Conservation (phyloP, 768 basidiomycete species). For the Lyophyllum atratum region DNA sequence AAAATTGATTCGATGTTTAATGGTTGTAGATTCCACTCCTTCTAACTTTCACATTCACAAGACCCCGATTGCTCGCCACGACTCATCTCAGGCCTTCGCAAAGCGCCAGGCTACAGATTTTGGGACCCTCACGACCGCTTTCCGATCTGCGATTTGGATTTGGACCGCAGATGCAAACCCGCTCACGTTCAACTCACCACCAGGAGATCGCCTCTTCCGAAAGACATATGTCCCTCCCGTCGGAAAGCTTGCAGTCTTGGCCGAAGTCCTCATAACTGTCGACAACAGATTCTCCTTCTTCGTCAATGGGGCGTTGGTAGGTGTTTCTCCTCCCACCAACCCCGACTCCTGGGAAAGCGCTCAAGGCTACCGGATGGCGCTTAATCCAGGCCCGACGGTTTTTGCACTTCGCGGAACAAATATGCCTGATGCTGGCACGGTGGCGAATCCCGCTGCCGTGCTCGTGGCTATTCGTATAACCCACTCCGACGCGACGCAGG, state of each 20-base stretch:
- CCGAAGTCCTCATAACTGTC: constrained; percentile 13
- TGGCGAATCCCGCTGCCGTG: constrained; percentile 12
- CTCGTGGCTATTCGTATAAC: constrained; percentile 15
- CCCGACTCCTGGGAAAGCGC: constrained; percentile 9
- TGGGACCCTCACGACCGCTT: constrained; percentile 5
- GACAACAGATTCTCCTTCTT: constrained; percentile 13
- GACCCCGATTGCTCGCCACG: background rate
- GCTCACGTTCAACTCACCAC: constrained; percentile 3
- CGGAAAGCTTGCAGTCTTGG: constrained; percentile 11
- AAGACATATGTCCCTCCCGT: constrained; percentile 10
- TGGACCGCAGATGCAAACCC: constrained; percentile 12
- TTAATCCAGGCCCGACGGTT: constrained; percentile 11
- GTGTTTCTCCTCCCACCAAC: background rate
- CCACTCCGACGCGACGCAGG: constrained; percentile 13
- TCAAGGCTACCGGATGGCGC: constrained; percentile 13
- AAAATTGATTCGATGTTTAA: background rate
- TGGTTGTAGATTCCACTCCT: constrained; percentile 11
- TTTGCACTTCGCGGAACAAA: constrained; percentile 16
- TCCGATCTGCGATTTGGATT: constrained; percentile 12
- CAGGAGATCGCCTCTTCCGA: constrained; percentile 11
- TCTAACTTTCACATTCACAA: constrained; percentile 13
- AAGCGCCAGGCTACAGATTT: constrained; percentile 3
- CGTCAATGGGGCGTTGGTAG: constrained; percentile 12
- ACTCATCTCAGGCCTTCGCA: background rate
- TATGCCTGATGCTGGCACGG: background rate